phyloP scores from a whole-genome alignment of 805 yeast species.

The Jamesozyma spencerorum region DNA sequence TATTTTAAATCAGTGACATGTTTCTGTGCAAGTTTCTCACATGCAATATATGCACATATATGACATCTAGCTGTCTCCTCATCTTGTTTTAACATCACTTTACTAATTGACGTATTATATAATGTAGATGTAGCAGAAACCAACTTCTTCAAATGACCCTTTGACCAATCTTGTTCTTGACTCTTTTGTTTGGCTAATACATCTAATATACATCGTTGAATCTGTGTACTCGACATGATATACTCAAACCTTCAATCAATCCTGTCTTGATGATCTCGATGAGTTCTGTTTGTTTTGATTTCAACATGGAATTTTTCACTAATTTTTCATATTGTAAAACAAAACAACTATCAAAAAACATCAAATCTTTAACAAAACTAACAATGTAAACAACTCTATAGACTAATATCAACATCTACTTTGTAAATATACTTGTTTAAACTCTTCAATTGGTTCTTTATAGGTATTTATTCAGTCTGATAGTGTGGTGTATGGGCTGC shows the following conservation, averaged over 20 bases:
- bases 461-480: no score
- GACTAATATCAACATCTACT: no score
- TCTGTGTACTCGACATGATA: slow-evolving; percentile 23
- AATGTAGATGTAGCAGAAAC: slow-evolving; percentile 28
- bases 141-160: slow-evolving; percentile 22
- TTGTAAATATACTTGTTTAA: no score
- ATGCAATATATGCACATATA: slow-evolving; percentile 55
- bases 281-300: neutral
- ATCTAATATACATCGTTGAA: slow-evolving; percentile 23
- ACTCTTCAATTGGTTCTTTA: no score
- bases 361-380: neutral
- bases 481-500: no score
- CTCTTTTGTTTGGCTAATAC: slow-evolving; percentile 16
- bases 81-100: slow-evolving; percentile 41
- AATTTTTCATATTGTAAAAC: no score
- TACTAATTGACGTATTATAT: slow-evolving; percentile 44
- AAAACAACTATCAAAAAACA: no score
- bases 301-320: neutral
- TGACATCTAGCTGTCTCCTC: slow-evolving; percentile 62
- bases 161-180: slow-evolving; percentile 19
- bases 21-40: slow-evolving; percentile 37
- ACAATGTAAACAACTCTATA: no score
- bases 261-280: no score
- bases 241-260: neutral
- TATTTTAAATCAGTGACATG: slow-evolving; percentile 41